phyloP scores from a whole-genome alignment of 2,329 filamentous ascomycete genomes.

The Venturiaceae sp. region DNA sequence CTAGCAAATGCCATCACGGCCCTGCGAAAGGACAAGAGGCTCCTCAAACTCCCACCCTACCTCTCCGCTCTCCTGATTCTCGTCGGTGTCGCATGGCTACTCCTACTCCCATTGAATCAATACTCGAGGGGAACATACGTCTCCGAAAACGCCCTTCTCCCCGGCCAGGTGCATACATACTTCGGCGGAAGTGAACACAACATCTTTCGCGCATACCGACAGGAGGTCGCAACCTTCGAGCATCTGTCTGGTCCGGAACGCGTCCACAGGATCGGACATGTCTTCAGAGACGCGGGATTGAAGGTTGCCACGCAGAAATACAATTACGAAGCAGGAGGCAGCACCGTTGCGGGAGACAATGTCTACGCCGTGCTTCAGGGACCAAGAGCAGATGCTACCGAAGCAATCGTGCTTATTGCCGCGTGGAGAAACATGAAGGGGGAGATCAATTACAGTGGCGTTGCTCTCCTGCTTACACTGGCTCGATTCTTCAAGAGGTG shows the following conservation, averaged over 20 bases:
- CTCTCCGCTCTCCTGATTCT: slow-evolving; percentile 76
- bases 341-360: slow-evolving; percentile 71
- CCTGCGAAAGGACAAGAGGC: slow-evolving; percentile 69
- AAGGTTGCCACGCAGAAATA: slow-evolving; percentile 87
- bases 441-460: slow-evolving; percentile 74
- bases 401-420: slow-evolving; percentile 87
- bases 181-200: slow-evolving; percentile 95
- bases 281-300: slow-evolving; percentile 69
- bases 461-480: slow-evolving; percentile 76
- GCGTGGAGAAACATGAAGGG: slow-evolving; percentile 77
- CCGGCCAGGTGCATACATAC: slow-evolving; percentile 95
- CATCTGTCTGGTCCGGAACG: slow-evolving; percentile 27
- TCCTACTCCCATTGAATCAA: slow-evolving; percentile 78
- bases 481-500: slow-evolving; percentile 94
- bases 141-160: slow-evolving; percentile 91
- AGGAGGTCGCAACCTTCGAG: slow-evolving; percentile 63
- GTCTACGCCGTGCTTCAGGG: slow-evolving; percentile 89
- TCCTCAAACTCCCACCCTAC: slow-evolving; percentile 79
- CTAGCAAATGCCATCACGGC: slow-evolving; percentile 47
- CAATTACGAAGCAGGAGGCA: slow-evolving; percentile 66
- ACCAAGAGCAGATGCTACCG: slow-evolving; percentile 88
- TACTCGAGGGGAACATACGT: slow-evolving; percentile 93
- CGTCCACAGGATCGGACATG: slow-evolving; percentile 62
- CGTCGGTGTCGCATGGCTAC: slow-evolving; percentile 79
- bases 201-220: slow-evolving; percentile 80